Percentiles rank a stretch among this genome's conserved stretches.
Evolutionary conservation across 1,139 yeast species (phyloP).

Genomic region (Yamadazyma membranifaciens): DNA sequence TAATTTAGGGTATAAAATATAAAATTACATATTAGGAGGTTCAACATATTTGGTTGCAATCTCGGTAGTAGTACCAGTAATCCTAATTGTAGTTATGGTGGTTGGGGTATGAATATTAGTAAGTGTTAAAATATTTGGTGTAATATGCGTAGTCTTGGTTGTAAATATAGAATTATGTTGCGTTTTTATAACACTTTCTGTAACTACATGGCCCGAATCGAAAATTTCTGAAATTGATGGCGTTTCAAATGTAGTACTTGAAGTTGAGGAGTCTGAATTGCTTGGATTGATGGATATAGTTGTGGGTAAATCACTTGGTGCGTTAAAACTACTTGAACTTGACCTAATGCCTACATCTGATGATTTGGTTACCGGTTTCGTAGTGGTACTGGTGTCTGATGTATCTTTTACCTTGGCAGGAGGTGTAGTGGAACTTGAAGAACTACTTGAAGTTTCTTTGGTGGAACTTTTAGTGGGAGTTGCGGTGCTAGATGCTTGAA

Average conservation of each 20-base stretch:
- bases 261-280: neutral
- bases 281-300: slow-evolving; percentile 5
- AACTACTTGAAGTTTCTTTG: slow-evolving; percentile 8
- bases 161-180: slow-evolving; percentile 7
- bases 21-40: slow-evolving; percentile 13
- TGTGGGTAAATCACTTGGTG: slow-evolving; percentile 3
- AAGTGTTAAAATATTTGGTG: slow-evolving; percentile 11
- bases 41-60: slow-evolving; percentile 14
- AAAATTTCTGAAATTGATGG: slow-evolving; percentile 8
- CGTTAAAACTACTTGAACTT: neutral
- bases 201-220: slow-evolving; percentile 8
- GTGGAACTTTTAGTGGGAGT: slow-evolving; percentile 7
- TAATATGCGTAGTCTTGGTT: slow-evolving; percentile 11
- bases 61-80: slow-evolving; percentile 14
- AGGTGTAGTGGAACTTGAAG: slow-evolving; percentile 10
- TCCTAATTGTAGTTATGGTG: slow-evolving; percentile 15
- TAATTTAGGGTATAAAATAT: slow-evolving; percentile 7
- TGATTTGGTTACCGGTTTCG: too few relatives aligned
- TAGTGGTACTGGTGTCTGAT: neutral
- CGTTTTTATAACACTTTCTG: slow-evolving; percentile 4
- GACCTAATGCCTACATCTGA: slow-evolving; percentile 8
- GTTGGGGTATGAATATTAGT: slow-evolving; percentile 15
- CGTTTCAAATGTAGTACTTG: slow-evolving; percentile 8
- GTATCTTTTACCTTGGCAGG: slow-evolving; percentile 8
- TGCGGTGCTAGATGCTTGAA: slow-evolving; percentile 8